Conservation (phyloP, 2,329 filamentous ascomycete genomes). For the Bipolaris sorokiniana region DNA sequence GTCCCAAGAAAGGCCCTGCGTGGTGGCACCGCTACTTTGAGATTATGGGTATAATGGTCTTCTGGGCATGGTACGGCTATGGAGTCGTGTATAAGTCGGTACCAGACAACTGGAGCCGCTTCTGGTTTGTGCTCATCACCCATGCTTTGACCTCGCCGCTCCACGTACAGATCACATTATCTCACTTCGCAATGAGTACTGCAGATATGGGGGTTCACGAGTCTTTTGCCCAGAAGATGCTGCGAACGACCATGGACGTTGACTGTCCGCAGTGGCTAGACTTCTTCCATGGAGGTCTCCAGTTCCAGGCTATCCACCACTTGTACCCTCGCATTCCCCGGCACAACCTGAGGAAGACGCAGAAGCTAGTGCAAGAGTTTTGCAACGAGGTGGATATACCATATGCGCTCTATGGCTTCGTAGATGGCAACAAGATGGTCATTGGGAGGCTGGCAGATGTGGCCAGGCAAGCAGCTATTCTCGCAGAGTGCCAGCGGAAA, state of each 20-base stretch:
- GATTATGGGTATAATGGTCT: conserved; percentile 66
- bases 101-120: conserved; percentile 63
- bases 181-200: conserved; percentile 75
- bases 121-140: conserved; percentile 67
- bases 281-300: conserved; percentile 73
- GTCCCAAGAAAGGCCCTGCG: conserved; percentile 64
- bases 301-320: conserved; percentile 76
- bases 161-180: conserved; percentile 74
- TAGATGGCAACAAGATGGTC: conserved; percentile 66
- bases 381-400: conserved; percentile 68
- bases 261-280: conserved; percentile 75
- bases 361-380: conserved; percentile 67
- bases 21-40: conserved; percentile 73
- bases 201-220: conserved; percentile 68
- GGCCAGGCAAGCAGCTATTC: conserved; percentile 64
- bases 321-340: conserved; percentile 71
- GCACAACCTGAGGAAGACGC: conserved; percentile 68
- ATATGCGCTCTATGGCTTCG: conserved; percentile 67
- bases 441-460: conserved; percentile 63
- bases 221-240: conserved; percentile 71
- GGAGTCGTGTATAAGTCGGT: conserved; percentile 66
- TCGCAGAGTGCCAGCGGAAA: conserved; percentile 61
- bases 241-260: conserved; percentile 76
- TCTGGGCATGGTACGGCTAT: conserved; percentile 73
- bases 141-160: conserved; percentile 71